These are phyloP conservation scores for Solanum corneliomulleri DNA, from an alignment of 257 asterid genomes.

Conservation along the genomic window DNA sequence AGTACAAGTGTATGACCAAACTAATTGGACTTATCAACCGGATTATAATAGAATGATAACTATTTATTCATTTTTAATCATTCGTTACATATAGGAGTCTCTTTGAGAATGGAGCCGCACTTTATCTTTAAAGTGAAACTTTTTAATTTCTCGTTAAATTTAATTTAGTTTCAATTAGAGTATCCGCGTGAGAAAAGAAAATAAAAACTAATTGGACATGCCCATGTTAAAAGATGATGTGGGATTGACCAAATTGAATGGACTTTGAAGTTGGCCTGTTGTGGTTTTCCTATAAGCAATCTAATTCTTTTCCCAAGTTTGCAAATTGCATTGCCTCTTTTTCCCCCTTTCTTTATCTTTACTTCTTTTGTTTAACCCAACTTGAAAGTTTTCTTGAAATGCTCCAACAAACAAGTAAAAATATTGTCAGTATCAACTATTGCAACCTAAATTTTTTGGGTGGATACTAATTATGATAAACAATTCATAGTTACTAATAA, in stretches of 20 bases:
- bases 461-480: neutral
- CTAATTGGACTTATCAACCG: neutral
- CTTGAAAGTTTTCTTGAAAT: neutral
- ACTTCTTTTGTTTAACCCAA: neutral
- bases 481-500: neutral
- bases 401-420: neutral
- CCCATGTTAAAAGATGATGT: neutral
- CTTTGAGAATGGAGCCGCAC: neutral
- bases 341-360: neutral
- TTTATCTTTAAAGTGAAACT: neutral
- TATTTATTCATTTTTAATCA: too few species aligned
- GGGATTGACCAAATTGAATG: neutral
- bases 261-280: neutral
- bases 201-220: neutral
- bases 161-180: too few species aligned
- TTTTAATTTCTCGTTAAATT: too few species aligned
- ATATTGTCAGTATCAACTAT: neutral
- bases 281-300: neutral
- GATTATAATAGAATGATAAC: rapidly evolving
- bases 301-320: neutral
- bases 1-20: neutral
- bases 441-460: neutral
- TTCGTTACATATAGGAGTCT: too few species aligned
- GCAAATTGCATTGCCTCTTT: neutral
- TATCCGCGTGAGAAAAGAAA: too few species aligned